Evolutionary conservation across 1,284 basidiomycete species (phyloP).

Genomic region (Cutaneotrichosporon cavernicola): DNA sequence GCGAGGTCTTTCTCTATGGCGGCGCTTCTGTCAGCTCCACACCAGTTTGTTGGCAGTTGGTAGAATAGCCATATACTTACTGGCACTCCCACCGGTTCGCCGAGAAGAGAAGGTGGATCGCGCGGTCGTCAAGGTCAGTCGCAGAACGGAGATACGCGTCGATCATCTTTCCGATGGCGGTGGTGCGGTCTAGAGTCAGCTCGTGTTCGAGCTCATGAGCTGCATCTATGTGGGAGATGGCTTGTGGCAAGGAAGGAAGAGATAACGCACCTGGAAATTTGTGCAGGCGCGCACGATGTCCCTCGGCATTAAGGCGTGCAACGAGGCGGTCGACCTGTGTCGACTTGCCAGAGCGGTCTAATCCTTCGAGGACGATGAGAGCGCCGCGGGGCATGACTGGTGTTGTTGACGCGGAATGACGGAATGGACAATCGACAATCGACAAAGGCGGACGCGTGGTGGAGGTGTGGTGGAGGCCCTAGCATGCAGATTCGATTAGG

Average conservation of each 20-base stretch:
- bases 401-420: neutral
- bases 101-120: conserved; percentile 91
- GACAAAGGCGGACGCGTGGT: conserved; percentile 4
- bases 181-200: conserved; percentile 72
- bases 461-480: too few relatives aligned
- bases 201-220: neutral
- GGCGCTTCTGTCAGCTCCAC: conserved; percentile 55
- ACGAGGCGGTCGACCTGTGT: conserved; percentile 72
- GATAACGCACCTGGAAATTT: conserved; percentile 80
- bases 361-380: conserved; percentile 88
- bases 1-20: conserved; percentile 64
- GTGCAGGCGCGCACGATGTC: conserved; percentile 54
- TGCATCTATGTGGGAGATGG: neutral
- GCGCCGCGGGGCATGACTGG: conserved; percentile 57
- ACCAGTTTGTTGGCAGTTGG: neutral
- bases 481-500: too few relatives aligned
- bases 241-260: neutral
- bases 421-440: neutral
- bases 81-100: conserved; percentile 96
- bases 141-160: conserved; percentile 83
- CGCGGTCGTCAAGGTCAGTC: conserved; percentile 83
- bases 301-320: conserved; percentile 54
- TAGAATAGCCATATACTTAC: conserved; percentile 57
- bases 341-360: conserved; percentile 89
- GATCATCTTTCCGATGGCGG: conserved; percentile 88